Conservation (phyloP, 306 rosid species). For the Dalbergia cochinchinensis region DNA sequence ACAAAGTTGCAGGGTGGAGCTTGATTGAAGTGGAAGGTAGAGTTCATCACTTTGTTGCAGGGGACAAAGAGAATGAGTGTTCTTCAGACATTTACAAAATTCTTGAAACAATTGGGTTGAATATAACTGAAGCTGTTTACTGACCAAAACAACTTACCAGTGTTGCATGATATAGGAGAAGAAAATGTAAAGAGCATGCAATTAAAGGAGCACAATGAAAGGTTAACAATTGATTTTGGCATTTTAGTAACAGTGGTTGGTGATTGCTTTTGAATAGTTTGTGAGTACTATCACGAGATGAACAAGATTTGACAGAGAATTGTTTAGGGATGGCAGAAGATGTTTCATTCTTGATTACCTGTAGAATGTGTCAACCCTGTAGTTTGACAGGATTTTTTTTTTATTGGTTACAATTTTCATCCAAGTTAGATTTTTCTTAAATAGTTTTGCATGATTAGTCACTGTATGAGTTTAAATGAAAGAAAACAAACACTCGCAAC, state of each 20-base stretch:
- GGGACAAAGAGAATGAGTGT: slow-evolving; percentile 70
- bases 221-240: slow-evolving; percentile 61
- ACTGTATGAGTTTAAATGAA: neutral
- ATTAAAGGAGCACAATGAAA: slow-evolving; percentile 60
- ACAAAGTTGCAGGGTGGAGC: slow-evolving; percentile 82
- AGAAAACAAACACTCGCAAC: neutral
- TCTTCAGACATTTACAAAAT: slow-evolving; percentile 61
- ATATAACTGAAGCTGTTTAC: slow-evolving; percentile 63
- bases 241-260: slow-evolving; percentile 55
- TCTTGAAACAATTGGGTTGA: slow-evolving; percentile 61
- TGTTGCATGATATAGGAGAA: slow-evolving; percentile 62
- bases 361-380: slow-evolving; percentile 32
- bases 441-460: neutral
- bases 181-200: slow-evolving; percentile 58
- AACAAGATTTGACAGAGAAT: slow-evolving; percentile 62
- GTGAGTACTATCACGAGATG: slow-evolving; percentile 63
- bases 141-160: slow-evolving; percentile 52
- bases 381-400: slow-evolving; percentile 30
- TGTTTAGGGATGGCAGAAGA: slow-evolving; percentile 63
- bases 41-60: slow-evolving; percentile 80
- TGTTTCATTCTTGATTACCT: slow-evolving; percentile 62
- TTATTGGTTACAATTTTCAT: slow-evolving; percentile 53
- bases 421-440: slow-evolving; percentile 8
- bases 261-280: slow-evolving; percentile 60
- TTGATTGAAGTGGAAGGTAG: slow-evolving; percentile 74